These are phyloP conservation scores for Heliocybe sulcata DNA, from an alignment of 1,284 basidiomycete genomes.

Conservation along the genomic window DNA sequence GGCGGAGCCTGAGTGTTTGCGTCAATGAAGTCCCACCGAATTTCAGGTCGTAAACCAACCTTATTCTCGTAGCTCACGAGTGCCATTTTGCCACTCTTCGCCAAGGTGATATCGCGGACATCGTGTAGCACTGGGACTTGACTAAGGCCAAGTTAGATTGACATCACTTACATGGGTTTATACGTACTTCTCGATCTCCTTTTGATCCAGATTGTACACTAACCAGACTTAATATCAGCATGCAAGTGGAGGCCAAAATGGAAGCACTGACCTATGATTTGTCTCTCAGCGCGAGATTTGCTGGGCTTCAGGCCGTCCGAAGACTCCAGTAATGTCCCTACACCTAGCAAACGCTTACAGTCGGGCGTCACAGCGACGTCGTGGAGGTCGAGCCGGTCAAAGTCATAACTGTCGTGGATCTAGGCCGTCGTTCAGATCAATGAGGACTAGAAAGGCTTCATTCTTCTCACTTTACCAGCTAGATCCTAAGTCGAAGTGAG, in stretches of 20 bases:
- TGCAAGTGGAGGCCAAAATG: not conserved
- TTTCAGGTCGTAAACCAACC: slow-evolving; percentile 24
- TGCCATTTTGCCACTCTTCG: slow-evolving; percentile 52
- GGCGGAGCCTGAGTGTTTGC: slow-evolving; percentile 51
- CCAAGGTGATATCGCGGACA: slow-evolving; percentile 65
- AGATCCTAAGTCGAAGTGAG: slow-evolving; percentile 32
- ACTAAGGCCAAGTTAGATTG: slow-evolving; percentile 25
- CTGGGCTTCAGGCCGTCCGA: slow-evolving; percentile 62
- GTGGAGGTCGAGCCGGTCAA: slow-evolving; percentile 61
- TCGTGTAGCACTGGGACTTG: slow-evolving; percentile 76
- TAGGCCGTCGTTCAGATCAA: not conserved
- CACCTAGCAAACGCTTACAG: slow-evolving; percentile 55
- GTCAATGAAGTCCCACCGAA: slow-evolving; percentile 4
- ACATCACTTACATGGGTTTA: not conserved
- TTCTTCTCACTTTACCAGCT: slow-evolving; percentile 31
- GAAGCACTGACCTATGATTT: slow-evolving; percentile 53
- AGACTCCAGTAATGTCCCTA: slow-evolving; percentile 60
- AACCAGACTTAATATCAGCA: slow-evolving; percentile 2
- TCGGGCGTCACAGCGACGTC: slow-evolving; percentile 72
- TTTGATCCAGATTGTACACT: slow-evolving; percentile 69
- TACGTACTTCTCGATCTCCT: slow-evolving; percentile 59
- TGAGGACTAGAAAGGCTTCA: not conserved
- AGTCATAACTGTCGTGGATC: slow-evolving; percentile 34
- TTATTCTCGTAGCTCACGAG: slow-evolving; percentile 71
- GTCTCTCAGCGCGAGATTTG: slow-evolving; percentile 69